Percentiles rank a stretch among this genome's conserved stretches.
Conservation (phyloP, 2,329 filamentous ascomycete species). For the Penicillium sp. region DNA sequence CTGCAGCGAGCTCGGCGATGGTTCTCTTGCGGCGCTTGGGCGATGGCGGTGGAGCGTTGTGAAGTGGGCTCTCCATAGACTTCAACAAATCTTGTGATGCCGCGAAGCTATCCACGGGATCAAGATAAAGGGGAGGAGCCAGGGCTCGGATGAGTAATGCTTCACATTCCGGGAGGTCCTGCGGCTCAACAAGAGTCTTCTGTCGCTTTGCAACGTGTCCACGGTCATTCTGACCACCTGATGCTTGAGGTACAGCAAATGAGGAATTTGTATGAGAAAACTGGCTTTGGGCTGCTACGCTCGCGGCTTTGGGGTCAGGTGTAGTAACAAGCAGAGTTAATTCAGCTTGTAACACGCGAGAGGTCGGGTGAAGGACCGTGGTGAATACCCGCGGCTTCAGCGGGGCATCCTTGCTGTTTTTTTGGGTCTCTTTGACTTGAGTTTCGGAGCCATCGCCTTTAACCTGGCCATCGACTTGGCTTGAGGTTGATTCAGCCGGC, state of each 20-base stretch:
- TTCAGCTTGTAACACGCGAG: slow-evolving; percentile 71
- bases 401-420: slow-evolving; percentile 47
- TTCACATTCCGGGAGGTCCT: slow-evolving; percentile 72
- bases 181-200: slow-evolving; percentile 76
- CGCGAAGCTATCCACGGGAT: slow-evolving; percentile 67
- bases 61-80: slow-evolving; percentile 70
- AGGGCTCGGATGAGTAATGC: slow-evolving; percentile 72
- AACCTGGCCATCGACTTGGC: slow-evolving; percentile 11
- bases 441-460: slow-evolving; percentile 31
- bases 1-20: slow-evolving; percentile 88
- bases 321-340: slow-evolving; percentile 73
- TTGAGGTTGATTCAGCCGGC: slow-evolving; percentile 15
- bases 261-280: slow-evolving; percentile 39
- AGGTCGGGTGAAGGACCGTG: slow-evolving; percentile 80
- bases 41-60: slow-evolving; percentile 71
- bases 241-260: slow-evolving; percentile 56
- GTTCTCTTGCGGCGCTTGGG: slow-evolving; percentile 92
- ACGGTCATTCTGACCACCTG: slow-evolving; percentile 62
- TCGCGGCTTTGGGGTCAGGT: slow-evolving; percentile 55
- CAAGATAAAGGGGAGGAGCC: slow-evolving; percentile 70
- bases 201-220: slow-evolving; percentile 60
- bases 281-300: slow-evolving; percentile 44
- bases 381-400: slow-evolving; percentile 65
- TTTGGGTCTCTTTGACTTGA: slow-evolving; percentile 40
- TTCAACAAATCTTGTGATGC: slow-evolving; percentile 72